phyloP scores from a whole-genome alignment of 225 moss, liverwort and hornwort species.

The Physcomitrellopsis africana region DNA sequence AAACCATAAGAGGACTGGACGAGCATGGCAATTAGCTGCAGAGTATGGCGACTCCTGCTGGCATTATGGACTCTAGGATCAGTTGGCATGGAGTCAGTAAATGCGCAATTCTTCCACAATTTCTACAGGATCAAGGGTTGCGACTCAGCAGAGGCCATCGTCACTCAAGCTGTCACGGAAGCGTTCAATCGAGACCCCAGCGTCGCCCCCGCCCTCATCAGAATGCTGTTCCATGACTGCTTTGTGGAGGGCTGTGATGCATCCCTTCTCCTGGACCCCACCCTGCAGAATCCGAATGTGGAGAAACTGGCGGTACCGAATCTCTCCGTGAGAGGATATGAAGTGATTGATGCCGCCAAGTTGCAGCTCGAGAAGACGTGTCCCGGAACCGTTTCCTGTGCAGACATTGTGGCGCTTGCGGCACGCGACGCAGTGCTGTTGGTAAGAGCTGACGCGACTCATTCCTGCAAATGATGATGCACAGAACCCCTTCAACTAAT shows the following conservation, averaged over 20 bases:
- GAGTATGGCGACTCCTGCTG: constrained; percentile 21
- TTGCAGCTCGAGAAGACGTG: constrained; percentile 49
- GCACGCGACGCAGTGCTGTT: constrained; percentile 53
- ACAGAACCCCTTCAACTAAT: no score
- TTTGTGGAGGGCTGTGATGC: constrained; percentile 81
- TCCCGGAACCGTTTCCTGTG: constrained; percentile 62
- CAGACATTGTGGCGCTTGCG: constrained; percentile 71
- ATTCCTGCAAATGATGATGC: no score
- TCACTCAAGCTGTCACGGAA: constrained; percentile 44
- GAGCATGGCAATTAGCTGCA: constrained; percentile 31
- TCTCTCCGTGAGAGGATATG: constrained; percentile 39
- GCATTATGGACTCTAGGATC: background rate
- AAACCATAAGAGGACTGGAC: background rate
- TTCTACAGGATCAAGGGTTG: constrained; percentile 36
- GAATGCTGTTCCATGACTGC: constrained; percentile 63
- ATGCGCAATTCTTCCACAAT: constrained; percentile 41
- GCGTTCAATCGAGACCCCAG: constrained; percentile 43
- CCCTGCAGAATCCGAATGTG: constrained; percentile 18
- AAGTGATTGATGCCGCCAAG: constrained; percentile 65
- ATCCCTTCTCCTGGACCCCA: constrained; percentile 54
- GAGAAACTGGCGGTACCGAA: constrained; percentile 66
- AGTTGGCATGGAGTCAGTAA: background rate
- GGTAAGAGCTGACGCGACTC: constrained; percentile 24
- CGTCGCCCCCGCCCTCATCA: constrained; percentile 45
- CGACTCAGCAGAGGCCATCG: constrained; percentile 42